Evolutionary conservation across 768 basidiomycete genomes (phyloP), one percentile per base, ranked within the genome.

Genomic region (Trametopsis cervina): DNA sequence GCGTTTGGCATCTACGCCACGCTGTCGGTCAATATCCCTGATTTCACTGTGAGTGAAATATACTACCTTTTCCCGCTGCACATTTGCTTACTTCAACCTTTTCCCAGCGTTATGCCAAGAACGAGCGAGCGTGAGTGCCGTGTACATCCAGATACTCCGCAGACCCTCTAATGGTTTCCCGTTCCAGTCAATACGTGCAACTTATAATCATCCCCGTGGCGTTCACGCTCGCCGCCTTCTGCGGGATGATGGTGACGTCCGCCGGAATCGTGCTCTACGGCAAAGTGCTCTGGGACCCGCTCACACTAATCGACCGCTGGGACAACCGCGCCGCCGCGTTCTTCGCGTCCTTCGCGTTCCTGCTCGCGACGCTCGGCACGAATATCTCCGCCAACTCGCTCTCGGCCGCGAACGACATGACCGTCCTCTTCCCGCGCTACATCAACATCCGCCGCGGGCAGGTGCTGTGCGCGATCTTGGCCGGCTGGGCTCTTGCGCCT

Each of bases 291-390:
- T 85, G 90, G 90, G 83, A 92, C 58, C 89, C 89, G 0, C 72
- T 85, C 2, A 67, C 67, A 45, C 76, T 92, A 53, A 85, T 91
- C 57, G 78, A 86, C 61, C 71, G 70, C 26, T 93, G 89, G 89
- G 78, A 86, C 55, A 92, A 88, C 63, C 81, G 92, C 26, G 82
- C 87, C 0, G 88, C 85, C 0, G 81, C 83, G 5, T 94, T 94
- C 71, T 93, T 94, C 59, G 80, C 80, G 4, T 73, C 85, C 0
- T 81, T 89, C 61, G 75, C 80, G 29, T 90, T 90, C 59, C 70
- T 75, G 29, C 66, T 92, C 23, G 80, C 86, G 4, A 87, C 82
- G 0, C 71, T 91, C 40, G 83, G 80, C 26, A 73, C 78, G 17
- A 83, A 86, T 57, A 62, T 62, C 54, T 85, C 86, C 20, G 89